Evolutionary conservation across 2,329 filamentous ascomycete species (phyloP).

Genomic region (Ascochyta clinopodiicola): DNA sequence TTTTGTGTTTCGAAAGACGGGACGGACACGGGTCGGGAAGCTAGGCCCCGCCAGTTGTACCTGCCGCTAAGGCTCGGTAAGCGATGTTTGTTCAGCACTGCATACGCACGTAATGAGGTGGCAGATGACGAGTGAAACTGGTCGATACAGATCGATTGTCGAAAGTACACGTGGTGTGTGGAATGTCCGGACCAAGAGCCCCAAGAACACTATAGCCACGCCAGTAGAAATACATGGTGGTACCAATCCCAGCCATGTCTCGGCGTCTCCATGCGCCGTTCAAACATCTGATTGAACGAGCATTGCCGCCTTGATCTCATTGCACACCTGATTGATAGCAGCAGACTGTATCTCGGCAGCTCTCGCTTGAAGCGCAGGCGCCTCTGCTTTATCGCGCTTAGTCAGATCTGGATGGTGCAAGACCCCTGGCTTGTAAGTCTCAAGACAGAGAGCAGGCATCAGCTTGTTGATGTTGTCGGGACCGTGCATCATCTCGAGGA

Average conservation of each 20-base stretch:
- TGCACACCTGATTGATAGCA: constrained; percentile 37
- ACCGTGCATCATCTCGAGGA: constrained; percentile 39
- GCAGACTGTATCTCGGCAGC: constrained; percentile 32
- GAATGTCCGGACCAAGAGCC: constrained; percentile 21
- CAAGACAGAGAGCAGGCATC: constrained; percentile 35
- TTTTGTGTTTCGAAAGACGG: constrained; percentile 1
- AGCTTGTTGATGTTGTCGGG: constrained; percentile 38
- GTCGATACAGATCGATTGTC: not conserved
- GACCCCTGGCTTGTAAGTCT: constrained; percentile 40
- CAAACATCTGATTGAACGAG: constrained; percentile 20
- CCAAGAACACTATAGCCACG: constrained; percentile 20
- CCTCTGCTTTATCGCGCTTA: constrained; percentile 36
- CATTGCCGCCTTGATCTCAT: constrained; percentile 39
- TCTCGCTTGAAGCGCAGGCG: constrained; percentile 31
- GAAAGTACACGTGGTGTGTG: not conserved
- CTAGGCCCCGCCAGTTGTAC: constrained; percentile 24
- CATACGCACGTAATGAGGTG: constrained; percentile 15
- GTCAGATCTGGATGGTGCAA: constrained; percentile 42
- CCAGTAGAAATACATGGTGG: constrained; percentile 17
- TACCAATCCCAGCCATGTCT: constrained; percentile 19
- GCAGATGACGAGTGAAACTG: constrained; percentile 2
- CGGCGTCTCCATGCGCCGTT: constrained; percentile 16
- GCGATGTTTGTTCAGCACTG: constrained; percentile 8
- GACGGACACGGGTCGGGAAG: constrained; percentile 12
- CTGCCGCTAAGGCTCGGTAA: constrained; percentile 17